phyloP scores from a whole-genome alignment of 768 basidiomycete genomes.

The Psilocybe subaeruginosa region DNA sequence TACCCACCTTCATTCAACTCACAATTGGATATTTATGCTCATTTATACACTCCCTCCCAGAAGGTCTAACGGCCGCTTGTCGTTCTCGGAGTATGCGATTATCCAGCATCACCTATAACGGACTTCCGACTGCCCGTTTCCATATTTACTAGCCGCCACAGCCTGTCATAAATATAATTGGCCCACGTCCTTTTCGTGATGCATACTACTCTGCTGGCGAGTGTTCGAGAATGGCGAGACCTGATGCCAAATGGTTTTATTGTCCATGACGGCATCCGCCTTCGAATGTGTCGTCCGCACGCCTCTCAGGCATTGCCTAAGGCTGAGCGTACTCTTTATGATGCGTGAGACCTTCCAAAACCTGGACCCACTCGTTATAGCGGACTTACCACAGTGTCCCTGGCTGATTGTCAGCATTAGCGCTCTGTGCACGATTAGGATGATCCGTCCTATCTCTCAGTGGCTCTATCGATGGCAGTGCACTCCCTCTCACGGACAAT shows the following conservation, averaged over 20 bases:
- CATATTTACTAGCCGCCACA: neutral
- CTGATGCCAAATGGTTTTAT: neutral
- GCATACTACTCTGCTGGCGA: neutral
- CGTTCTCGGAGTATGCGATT: neutral
- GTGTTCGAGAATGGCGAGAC: neutral
- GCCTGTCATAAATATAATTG: neutral
- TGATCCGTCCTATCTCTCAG: slow-evolving; percentile 10
- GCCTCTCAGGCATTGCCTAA: neutral
- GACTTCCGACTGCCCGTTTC: neutral
- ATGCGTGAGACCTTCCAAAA: neutral
- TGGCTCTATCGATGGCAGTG: neutral
- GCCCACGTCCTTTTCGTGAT: neutral
- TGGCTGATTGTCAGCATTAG: neutral
- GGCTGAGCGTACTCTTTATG: neutral
- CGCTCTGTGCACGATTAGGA: neutral
- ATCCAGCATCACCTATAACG: neutral
- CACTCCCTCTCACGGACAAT: neutral
- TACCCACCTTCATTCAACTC: neutral
- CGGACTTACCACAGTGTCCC: neutral
- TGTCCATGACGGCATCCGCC: neutral
- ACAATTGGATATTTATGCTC: neutral
- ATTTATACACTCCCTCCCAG: neutral
- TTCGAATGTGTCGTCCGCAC: neutral
- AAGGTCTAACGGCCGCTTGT: neutral
- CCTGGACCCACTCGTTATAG: neutral